Evolutionary conservation across 2,329 filamentous ascomycete species (phyloP).

Genomic region (Talaromyces rugulosus): DNA sequence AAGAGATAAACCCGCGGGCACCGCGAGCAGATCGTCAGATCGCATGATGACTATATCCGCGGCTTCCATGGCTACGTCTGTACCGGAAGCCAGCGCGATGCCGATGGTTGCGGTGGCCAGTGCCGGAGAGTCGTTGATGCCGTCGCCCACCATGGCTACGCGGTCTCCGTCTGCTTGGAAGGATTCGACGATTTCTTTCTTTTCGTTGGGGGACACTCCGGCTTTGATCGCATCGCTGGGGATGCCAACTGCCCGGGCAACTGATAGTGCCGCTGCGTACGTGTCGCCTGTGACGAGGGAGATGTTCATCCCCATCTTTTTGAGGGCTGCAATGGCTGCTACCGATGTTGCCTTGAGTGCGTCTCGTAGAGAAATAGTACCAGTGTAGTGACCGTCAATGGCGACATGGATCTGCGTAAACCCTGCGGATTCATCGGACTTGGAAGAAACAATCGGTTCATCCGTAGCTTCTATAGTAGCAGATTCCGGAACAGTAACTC

Average conservation of each 20-base stretch:
- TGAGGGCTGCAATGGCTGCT: slow-evolving; percentile 74
- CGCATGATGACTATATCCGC: slow-evolving; percentile 96
- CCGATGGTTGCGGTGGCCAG: slow-evolving; percentile 89
- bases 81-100: slow-evolving; percentile 87
- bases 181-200: slow-evolving; percentile 75
- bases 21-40: slow-evolving; percentile 82
- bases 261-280: slow-evolving; percentile 73
- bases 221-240: slow-evolving; percentile 70
- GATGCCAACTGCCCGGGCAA: slow-evolving; percentile 80
- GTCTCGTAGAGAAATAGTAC: slow-evolving; percentile 79
- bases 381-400: slow-evolving; percentile 75
- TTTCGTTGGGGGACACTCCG: slow-evolving; percentile 85
- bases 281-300: slow-evolving; percentile 95
- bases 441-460: slow-evolving; percentile 28
- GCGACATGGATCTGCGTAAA: slow-evolving; percentile 90
- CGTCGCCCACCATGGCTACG: slow-evolving; percentile 96
- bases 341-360: slow-evolving; percentile 84
- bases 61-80: slow-evolving; percentile 96
- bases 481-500: slow-evolving; percentile 50
- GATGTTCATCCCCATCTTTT: slow-evolving; percentile 78
- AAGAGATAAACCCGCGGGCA: slow-evolving; percentile 81
- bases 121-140: slow-evolving; percentile 96
- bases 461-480: slow-evolving; percentile 25
- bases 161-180: slow-evolving; percentile 71
- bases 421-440: slow-evolving; percentile 52